Evolutionary conservation across 176 grass and related monocot genomes (phyloP), one percentile per base, ranked within the genome.

Genomic region (Hordeum marinum): DNA sequence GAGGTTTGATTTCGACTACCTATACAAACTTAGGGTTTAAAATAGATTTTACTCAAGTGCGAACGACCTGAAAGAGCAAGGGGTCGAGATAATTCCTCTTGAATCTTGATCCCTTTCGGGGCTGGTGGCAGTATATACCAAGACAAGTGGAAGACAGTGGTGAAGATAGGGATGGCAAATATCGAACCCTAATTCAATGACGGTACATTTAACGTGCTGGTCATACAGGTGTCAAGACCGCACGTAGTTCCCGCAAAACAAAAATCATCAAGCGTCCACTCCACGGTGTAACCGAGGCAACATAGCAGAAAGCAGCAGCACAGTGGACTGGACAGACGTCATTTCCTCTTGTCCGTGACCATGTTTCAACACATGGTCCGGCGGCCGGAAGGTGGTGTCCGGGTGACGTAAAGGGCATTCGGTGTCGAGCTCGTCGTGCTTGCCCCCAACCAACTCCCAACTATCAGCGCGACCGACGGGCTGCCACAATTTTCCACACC

Each of bases 401-500:
- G 31, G 37, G 48, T 4, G 61, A 82, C 43, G 50, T 32, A 76
- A 52, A 45, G 20, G 43, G 18, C 35, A 65, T 8, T 9, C 6
- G 27, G 29, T 18, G 7, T 34, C 48, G 42, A 40, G 57, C 37
- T 54, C 41, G 24, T 54, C 41, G 24, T n/a, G 68, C 62, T 58
- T 26, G 57, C 20, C 57, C 60, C 39, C 83, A 85, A 24, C 80
- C 75, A 90, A 87, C 84, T 79, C 46, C 89, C 84, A 90, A 90
- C 84, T 69, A 60, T 48, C 72, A 67, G 27, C 54, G 80, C 54
- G 75, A 85, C 40, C 48, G 72, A 86, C 57, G 35, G 39, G 13
- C 18, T 27, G 63, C 72, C 58, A 45, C 24, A 11, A 68, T 46
- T 90, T 90, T 83, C 84, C 75, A 75, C 84, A 20, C 59, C 31